A percentile compares a stretch with the other conserved stretches of the same genome.
Evolutionary conservation across 495 filamentous ascomycete genomes (phyloP).

Genomic region (Aspergillus sparsus): DNA sequence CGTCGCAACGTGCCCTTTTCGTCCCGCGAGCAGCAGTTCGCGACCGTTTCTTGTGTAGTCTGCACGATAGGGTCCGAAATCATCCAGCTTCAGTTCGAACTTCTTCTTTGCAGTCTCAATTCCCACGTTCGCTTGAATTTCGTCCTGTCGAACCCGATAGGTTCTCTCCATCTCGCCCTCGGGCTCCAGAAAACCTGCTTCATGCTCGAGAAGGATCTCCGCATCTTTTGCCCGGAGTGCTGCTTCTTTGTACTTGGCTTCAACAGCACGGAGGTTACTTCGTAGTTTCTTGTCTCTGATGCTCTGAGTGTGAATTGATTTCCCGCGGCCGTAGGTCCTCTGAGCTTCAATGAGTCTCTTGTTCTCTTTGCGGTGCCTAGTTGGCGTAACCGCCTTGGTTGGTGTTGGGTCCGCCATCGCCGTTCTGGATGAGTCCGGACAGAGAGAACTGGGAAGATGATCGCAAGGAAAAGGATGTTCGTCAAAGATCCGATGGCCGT

Average conservation of each 20-base stretch:
- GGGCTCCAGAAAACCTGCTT: slow-evolving; percentile 83
- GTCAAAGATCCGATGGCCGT: too few species aligned
- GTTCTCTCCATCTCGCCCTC: slow-evolving; percentile 87
- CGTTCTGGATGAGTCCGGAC: slow-evolving; percentile 6
- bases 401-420: slow-evolving; percentile 33
- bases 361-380: slow-evolving; percentile 41
- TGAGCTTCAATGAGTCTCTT: slow-evolving; percentile 61
- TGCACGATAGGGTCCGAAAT: slow-evolving; percentile 79
- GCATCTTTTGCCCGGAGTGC: slow-evolving; percentile 84
- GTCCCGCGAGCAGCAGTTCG: slow-evolving; percentile 78
- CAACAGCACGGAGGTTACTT: slow-evolving; percentile 72
- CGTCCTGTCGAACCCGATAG: slow-evolving; percentile 86
- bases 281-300: slow-evolving; percentile 87
- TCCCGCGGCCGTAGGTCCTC: slow-evolving; percentile 80
- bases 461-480: neutral
- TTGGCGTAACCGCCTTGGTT: slow-evolving; percentile 36
- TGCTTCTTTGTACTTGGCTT: slow-evolving; percentile 79
- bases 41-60: slow-evolving; percentile 91
- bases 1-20: slow-evolving; percentile 92
- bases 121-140: slow-evolving; percentile 73
- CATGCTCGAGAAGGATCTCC: slow-evolving; percentile 89
- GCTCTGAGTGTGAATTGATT: slow-evolving; percentile 56
- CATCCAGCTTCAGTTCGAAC: slow-evolving; percentile 83
- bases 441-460: neutral
- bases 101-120: slow-evolving; percentile 86